Evolutionary conservation across 1,139 yeast genomes (phyloP).

Genomic region (Candida anutae): DNA sequence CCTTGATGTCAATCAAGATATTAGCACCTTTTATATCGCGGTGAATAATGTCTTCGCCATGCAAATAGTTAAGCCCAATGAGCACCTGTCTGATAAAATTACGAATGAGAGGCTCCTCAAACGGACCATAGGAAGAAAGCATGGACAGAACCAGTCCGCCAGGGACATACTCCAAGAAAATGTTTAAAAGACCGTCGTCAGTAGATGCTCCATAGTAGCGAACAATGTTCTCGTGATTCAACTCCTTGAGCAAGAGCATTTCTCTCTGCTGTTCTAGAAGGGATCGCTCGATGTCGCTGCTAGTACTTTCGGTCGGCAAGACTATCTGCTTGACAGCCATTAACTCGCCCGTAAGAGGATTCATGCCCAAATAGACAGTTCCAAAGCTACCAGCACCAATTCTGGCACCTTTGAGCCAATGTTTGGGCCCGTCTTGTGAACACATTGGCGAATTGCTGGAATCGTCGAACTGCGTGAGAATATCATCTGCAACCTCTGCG

Average conservation of each 20-base stretch:
- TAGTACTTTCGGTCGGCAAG: conserved; percentile 40
- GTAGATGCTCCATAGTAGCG: conserved; percentile 82
- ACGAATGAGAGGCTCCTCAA: conserved; percentile 81
- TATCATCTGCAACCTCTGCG: conserved; percentile 22
- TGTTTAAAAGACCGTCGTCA: conserved; percentile 63
- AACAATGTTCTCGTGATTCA: conserved; percentile 89
- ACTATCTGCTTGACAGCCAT: conserved; percentile 97
- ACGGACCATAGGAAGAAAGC: conserved; percentile 81
- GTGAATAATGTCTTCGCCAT: conserved; percentile 77
- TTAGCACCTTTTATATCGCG: conserved; percentile 93
- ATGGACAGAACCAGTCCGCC: conserved; percentile 93
- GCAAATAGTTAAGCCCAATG: conserved; percentile 74
- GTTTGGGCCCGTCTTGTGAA: conserved; percentile 46
- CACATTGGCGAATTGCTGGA: conserved; percentile 9
- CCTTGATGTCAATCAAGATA: conserved; percentile 81
- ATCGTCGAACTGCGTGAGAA: conserved; percentile 12
- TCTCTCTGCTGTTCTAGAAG: conserved; percentile 89
- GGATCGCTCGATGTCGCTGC: conserved; percentile 38
- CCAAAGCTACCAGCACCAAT: conserved; percentile 97
- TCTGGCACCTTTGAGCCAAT: conserved; percentile 88
- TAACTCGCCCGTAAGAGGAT: conserved; percentile 84
- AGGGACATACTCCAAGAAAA: conserved; percentile 90
- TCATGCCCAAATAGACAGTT: conserved; percentile 86
- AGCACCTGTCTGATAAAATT: conserved; percentile 80
- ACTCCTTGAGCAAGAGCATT: conserved; percentile 66